Evolutionary conservation across 441 rosid genomes (phyloP).

Genomic region (Erodium chrysanthum): DNA sequence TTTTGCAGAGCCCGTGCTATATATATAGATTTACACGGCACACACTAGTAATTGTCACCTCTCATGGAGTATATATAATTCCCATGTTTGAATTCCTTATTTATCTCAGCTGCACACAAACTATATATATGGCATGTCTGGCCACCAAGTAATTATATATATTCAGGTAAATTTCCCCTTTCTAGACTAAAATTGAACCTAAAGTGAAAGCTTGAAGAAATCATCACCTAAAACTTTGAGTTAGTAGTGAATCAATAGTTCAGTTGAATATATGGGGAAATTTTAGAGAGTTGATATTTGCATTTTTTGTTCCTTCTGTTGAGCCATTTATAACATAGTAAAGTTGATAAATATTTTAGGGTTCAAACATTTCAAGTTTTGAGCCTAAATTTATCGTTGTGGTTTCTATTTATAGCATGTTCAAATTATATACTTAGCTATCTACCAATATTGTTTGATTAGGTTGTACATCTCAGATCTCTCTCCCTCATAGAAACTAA

Average conservation of each 20-base stretch:
- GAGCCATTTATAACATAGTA: background rate
- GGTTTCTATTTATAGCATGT: background rate
- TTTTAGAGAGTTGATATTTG: background rate
- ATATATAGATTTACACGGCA: background rate
- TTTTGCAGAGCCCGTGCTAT: background rate
- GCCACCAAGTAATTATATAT: background rate
- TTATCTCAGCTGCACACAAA: background rate
- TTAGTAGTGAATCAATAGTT: too few relatives aligned
- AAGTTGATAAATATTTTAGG: background rate
- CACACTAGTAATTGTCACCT: background rate
- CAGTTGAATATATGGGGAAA: background rate
- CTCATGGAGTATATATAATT: background rate
- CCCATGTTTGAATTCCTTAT: background rate
- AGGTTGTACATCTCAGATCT: background rate
- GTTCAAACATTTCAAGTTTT: background rate
- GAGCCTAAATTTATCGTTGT: background rate
- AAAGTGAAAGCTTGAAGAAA: background rate
- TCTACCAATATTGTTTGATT: background rate
- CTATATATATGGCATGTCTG: too few relatives aligned
- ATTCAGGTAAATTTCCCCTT: background rate
- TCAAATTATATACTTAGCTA: background rate
- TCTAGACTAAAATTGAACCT: background rate
- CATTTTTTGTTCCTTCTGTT: too few relatives aligned
- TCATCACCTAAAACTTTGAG: background rate
- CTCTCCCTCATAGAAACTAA: background rate